Evolutionary conservation across 2,329 filamentous ascomycete genomes (phyloP), one percentile per base, ranked within the genome.

Genomic region (Xylaria polymorpha): DNA sequence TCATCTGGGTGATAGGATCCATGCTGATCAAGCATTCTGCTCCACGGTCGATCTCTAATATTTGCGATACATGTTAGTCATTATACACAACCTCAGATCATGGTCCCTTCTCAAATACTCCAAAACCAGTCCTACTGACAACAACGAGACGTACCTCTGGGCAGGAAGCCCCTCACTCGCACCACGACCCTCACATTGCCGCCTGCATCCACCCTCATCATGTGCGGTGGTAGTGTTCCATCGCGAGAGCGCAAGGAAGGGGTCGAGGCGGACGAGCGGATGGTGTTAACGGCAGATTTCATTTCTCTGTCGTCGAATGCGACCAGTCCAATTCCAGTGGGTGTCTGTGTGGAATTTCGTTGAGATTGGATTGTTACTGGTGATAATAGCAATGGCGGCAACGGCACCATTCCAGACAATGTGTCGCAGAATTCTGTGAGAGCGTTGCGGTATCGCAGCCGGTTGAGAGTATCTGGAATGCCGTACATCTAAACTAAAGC

Each of bases 1-100:
- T 99, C 79, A 88, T 88, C 82, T 99, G 94, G 1, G 91, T 94
- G 41, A 88, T 83, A 25, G 95, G 94, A 79, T 98, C 91, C 96
- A 99, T 99, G 71, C 90, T 87, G 73, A 99, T 92, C 51, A 99
- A 86, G 79, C 96, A 98, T 85, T 91, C 86, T 69, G 94, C 92
- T 64, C 90, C 87, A 77, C 92, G 90, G 64, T 97, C 89, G 76
- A 91, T 87, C 80, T 99, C 96, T 98, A 78, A 50, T 39, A 76
- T 69, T 61, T 6, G 32, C 43, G n/a, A 39, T 25, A 3, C 6
- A 8, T 46, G 32, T 71, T 65, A 60, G 65, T 55, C 25, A 63
- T 65, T 58, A 51, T 44, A 20, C 20, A 57, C 12, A 29, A 25
- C 37, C 20, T 29, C 15, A 5, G 14, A 3, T 57, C 37, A 32